phyloP scores from a whole-genome alignment of 441 rosid genomes.

The Flueggea neowawraea region DNA sequence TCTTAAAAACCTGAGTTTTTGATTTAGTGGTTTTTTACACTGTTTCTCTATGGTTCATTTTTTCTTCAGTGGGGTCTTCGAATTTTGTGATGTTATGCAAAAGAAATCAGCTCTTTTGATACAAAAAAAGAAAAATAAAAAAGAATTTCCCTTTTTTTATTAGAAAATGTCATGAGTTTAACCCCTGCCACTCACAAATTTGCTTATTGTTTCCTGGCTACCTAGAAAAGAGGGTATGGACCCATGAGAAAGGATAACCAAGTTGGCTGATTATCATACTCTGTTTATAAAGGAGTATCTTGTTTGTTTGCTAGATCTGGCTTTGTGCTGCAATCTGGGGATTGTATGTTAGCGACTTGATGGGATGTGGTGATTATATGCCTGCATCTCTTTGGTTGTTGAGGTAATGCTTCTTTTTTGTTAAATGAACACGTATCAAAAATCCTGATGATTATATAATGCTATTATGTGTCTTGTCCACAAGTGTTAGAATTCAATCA shows the following conservation, averaged over 20 bases:
- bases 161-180: too few species aligned
- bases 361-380: conserved; percentile 60
- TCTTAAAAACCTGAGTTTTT: too few species aligned
- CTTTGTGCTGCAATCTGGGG: conserved; percentile 70
- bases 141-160: too few species aligned
- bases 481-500: conserved; percentile 14
- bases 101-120: too few species aligned
- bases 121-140: too few species aligned
- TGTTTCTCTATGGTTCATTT: too few species aligned
- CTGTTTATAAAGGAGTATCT: conserved; percentile 40
- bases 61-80: too few species aligned
- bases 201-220: too few species aligned
- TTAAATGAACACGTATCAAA: conserved; percentile 27
- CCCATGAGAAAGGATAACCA: conserved; percentile 14
- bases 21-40: too few species aligned
- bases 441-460: conserved; percentile 12
- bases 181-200: too few species aligned
- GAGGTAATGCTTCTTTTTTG: conserved; percentile 57
- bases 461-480: conserved; percentile 5
- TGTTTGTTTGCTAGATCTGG: conserved; percentile 90
- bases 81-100: too few species aligned
- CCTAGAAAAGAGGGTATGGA: conserved; percentile 18
- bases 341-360: conserved; percentile 54
- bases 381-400: conserved; percentile 48
- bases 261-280: conserved; percentile 27